A percentile compares a stretch with the other conserved stretches of the same genome.
phyloP scores from a whole-genome alignment of 1,284 basidiomycete genomes.

The Ceratobasidium theobromae region DNA sequence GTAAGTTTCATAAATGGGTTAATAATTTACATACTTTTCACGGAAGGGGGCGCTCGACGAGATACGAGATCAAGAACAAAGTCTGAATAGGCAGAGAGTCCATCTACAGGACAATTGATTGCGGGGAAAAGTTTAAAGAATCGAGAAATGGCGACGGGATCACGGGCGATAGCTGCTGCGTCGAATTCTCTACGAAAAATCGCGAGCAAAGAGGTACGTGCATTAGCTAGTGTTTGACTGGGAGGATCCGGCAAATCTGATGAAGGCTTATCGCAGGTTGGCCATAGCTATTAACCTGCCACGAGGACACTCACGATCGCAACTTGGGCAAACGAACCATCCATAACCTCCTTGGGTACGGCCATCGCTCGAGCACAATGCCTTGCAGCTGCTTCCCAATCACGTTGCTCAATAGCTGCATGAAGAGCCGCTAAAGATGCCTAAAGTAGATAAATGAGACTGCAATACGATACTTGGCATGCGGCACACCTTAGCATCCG shows the following conservation, averaged over 20 bases:
- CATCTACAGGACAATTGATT: constrained; percentile 88
- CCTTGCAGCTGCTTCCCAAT: constrained; percentile 94
- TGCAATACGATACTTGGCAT: constrained; percentile 1
- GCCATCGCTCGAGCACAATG: constrained; percentile 90
- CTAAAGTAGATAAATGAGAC: constrained; percentile 46
- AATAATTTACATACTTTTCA: constrained; percentile 66
- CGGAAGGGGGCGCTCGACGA: constrained; percentile 69
- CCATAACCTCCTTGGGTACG: constrained; percentile 73
- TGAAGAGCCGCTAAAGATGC: constrained; percentile 77
- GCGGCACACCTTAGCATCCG: constrained; percentile 85
- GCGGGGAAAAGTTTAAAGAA: constrained; percentile 97
- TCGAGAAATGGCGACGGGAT: constrained; percentile 85
- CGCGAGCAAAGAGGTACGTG: constrained; percentile 72
- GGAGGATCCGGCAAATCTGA: constrained; percentile 85
- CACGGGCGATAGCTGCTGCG: constrained; percentile 72
- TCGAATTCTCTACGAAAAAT: constrained; percentile 81
- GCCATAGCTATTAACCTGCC: not conserved
- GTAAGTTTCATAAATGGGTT: not conserved
- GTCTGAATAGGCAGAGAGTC: constrained; percentile 88
- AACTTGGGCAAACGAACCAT: constrained; percentile 81
- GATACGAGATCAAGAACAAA: constrained; percentile 92
- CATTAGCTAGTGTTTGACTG: constrained; percentile 72
- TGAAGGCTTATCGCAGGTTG: constrained; percentile 66
- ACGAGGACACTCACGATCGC: constrained; percentile 66
- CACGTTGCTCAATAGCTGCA: constrained; percentile 75